A percentile compares a stretch with the other conserved stretches of the same genome.
Conservation (phyloP, 352 stramenopile genomes). For the Chrysophaeum taylorii region DNA sequence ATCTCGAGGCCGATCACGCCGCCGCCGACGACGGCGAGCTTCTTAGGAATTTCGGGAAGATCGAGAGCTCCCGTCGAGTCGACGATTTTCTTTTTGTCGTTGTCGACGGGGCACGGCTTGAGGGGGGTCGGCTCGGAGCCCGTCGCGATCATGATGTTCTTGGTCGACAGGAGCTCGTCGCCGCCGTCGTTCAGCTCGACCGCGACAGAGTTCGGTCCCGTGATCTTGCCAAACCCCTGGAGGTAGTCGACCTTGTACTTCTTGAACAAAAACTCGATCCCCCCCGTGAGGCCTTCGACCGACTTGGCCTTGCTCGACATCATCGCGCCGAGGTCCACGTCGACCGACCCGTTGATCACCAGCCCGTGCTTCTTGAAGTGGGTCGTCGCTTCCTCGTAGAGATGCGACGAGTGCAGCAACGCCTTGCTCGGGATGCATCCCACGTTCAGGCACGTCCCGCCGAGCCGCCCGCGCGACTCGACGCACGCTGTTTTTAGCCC, state of each 20-base stretch:
- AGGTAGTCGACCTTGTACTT: slow-evolving; percentile 98
- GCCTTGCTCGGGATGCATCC: slow-evolving; percentile 98
- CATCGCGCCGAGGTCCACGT: slow-evolving; percentile 88
- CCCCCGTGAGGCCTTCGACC: slow-evolving; percentile 81
- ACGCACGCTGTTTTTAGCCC: slow-evolving; percentile 95
- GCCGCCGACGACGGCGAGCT: slow-evolving; percentile 88
- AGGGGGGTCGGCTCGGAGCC: slow-evolving; percentile 78
- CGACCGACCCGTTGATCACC: slow-evolving; percentile 55
- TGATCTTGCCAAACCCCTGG: slow-evolving; percentile 87
- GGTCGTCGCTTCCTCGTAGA: slow-evolving; percentile 89
- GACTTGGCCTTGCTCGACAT: slow-evolving; percentile 88
- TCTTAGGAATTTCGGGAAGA: slow-evolving; percentile 80
- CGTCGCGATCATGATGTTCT: slow-evolving; percentile 82
- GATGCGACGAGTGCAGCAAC: slow-evolving; percentile 84
- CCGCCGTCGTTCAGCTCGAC: slow-evolving; percentile 78
- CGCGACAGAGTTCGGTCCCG: slow-evolving; percentile 72
- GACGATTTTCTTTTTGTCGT: slow-evolving; percentile 90
- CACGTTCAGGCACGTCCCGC: slow-evolving; percentile 95
- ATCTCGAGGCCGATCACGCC: slow-evolving; percentile 97
- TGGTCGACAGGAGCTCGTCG: slow-evolving; percentile 79
- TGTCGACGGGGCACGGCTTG: slow-evolving; percentile 89
- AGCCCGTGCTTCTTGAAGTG: slow-evolving; percentile 92
- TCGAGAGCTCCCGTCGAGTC: slow-evolving; percentile 92
- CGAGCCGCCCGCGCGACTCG: slow-evolving; percentile 85
- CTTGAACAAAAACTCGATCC: slow-evolving; percentile 96